Evolutionary conservation across 345 rosid genomes (phyloP).

Genomic region (Noccaea caerulescens): DNA sequence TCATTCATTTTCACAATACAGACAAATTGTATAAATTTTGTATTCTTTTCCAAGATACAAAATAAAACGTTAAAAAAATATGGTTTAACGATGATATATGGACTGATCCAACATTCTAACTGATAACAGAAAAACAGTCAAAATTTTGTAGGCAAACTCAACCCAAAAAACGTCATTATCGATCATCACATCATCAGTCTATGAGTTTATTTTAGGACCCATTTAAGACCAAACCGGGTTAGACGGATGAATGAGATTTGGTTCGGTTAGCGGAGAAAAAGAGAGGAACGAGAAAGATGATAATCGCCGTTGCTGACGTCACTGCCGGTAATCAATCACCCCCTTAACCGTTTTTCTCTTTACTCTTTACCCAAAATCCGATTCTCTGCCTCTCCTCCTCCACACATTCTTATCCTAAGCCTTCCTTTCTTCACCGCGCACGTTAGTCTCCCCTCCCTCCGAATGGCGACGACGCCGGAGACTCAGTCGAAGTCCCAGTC

Average conservation of each 20-base stretch:
- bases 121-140: background rate
- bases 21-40: no score
- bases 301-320: conserved; percentile 56
- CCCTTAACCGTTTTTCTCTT: conserved; percentile 23
- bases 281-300: background rate
- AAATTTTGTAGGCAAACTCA: background rate
- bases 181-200: background rate
- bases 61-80: no score
- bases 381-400: conserved; percentile 18
- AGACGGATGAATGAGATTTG: background rate
- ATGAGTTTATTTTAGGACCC: conserved; percentile 25
- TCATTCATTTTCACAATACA: no score
- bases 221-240: conserved; percentile 21
- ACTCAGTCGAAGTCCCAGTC: conserved; percentile 34
- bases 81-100: background rate
- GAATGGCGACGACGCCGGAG: conserved; percentile 41
- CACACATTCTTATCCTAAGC: conserved; percentile 32
- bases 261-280: conserved; percentile 29
- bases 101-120: background rate
- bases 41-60: no score
- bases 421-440: conserved; percentile 32
- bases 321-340: conserved; percentile 54
- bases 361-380: conserved; percentile 21
- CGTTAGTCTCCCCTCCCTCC: conserved; percentile 33
- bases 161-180: background rate